Evolutionary conservation across 2,329 filamentous ascomycete species (phyloP), one percentile per base, ranked within the genome.

Genomic region (Bisporella sp.): DNA sequence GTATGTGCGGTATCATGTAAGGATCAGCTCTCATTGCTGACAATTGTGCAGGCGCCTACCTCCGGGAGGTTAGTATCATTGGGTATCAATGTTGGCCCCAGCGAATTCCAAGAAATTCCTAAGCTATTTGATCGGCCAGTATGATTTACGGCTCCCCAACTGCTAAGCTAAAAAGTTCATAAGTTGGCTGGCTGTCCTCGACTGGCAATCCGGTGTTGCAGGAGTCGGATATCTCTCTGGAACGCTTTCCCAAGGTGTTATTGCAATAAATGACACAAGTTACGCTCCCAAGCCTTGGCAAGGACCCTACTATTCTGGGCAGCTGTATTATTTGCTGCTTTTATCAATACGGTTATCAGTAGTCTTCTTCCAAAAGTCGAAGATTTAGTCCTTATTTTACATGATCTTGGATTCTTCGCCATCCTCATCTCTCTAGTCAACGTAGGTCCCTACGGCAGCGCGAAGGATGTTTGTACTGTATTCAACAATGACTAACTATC

Each of bases 371-470:
- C 78, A 28, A 69, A 72, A 45, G 68, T 81, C 41, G 77, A 81
- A 59, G 71, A 70, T 0, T 46, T 74, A 5, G 69, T 78, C 45
- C 63, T 81, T 29, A 67, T 73, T 39, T 57, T 79, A 6, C 76
- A 80, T 40, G 59, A 71, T n/a, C 44, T 64, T 2, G 62, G 64
- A 33, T 71, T 71, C 50, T 65, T 70, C 44, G 67, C 62, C 5
- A 58, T 70, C 41, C 41, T 69, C 4, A 62, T 71, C 5, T 62
- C 67, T 1, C 51, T 71, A 13, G 58, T 69, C 6, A 57, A 65
- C 42, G 57, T 69, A 7, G 56, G 60, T 11, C 62, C 65, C 11
- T 62, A 63, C 43, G 57, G 45, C 3, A 47, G 59, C 39, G 50
- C 66, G 5, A 52, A 61, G 0, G 65, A 68, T n/a, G 69, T 78